These are phyloP conservation scores for Hymenotorrendiella dingleyae DNA, from an alignment of 2,329 filamentous ascomycete species.

Conservation along the genomic window DNA sequence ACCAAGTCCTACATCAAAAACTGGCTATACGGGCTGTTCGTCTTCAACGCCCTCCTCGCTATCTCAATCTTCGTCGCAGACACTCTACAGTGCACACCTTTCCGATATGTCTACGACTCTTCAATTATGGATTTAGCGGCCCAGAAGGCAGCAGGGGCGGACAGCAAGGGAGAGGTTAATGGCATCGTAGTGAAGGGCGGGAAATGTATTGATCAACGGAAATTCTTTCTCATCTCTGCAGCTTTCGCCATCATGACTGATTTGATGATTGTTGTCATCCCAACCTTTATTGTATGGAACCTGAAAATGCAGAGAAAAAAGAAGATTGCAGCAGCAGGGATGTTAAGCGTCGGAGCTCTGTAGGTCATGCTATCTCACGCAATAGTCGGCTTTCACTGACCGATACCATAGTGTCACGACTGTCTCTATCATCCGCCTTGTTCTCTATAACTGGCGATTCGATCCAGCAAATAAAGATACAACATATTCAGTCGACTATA, in stretches of 20 bases:
- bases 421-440: slow-evolving; percentile 5
- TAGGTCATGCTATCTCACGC: slow-evolving; percentile 36
- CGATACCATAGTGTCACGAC: slow-evolving; percentile 7
- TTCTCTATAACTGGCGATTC: slow-evolving; percentile 3
- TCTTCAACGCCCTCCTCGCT: slow-evolving; percentile 7
- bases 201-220: slow-evolving; percentile 55
- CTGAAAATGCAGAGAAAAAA: slow-evolving; percentile 59
- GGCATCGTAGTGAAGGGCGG: slow-evolving; percentile 1
- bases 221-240: slow-evolving; percentile 59
- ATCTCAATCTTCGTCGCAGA: slow-evolving; percentile 10
- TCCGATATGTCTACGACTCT: background rate
- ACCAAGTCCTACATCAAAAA: slow-evolving; percentile 32
- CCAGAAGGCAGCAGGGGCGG: background rate
- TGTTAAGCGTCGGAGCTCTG: slow-evolving; percentile 62
- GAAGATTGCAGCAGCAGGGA: slow-evolving; percentile 52
- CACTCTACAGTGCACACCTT: slow-evolving; percentile 11
- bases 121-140: background rate
- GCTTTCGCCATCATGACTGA: slow-evolving; percentile 67
- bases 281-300: slow-evolving; percentile 56
- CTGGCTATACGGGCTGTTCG: slow-evolving; percentile 24
- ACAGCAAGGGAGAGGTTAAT: background rate
- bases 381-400: background rate
- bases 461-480: slow-evolving; percentile 7
- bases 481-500: slow-evolving; percentile 25
- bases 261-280: slow-evolving; percentile 56